Base-by-base conservation (phyloP, 1,284 basidiomycete species). In the Rhodotorula sp. region DNA sequence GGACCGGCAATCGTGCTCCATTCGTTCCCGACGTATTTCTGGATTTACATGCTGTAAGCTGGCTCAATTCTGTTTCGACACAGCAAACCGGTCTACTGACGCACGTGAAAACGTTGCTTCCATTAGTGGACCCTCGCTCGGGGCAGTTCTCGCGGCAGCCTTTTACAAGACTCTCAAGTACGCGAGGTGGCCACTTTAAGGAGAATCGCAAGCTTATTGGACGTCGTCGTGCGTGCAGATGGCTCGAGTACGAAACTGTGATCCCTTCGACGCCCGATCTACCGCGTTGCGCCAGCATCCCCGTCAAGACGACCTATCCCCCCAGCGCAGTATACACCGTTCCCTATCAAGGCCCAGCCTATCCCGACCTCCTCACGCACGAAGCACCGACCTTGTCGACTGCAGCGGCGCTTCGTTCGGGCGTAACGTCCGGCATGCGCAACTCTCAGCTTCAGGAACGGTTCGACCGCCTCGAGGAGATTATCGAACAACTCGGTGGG, bases 1-100 rank as follows among this genome's bases (percentile, higher is more conserved):
- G 90, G 89, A 1, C 90, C 90, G 0, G 88, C 89, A 5, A 87
- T 87, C 21, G 83, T 91, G 54, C 83, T 85, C 2, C 85, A 86
- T 12, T 56, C 60, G 8, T 91, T 90, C 78, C 77, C 81, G 49
- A 73, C 80, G 28, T 79, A 83, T 28, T 89, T 90, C 60, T 67
- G 66, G 62, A 63, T 63, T 14, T 63, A 63, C 43, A 26, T 38
- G 23, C 18, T 52, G 50, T 62, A 15, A 19, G 60, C 18, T 38
- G 5, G 45, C 28, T 19, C 26, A 2, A 10, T 18, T 18, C 23
- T 43, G 50, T 52, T 38, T 6, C 28, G 21, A 43, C 38, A 12
- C 38, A 10, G 38, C 38, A 12, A 43, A 43, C 38, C 38, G 38
- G 12, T 7, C 38, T 43, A 12, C 38, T 43, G 38, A 43, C 12